Conservation (phyloP, 768 basidiomycete species). For the Cyclocybe aegerita region DNA sequence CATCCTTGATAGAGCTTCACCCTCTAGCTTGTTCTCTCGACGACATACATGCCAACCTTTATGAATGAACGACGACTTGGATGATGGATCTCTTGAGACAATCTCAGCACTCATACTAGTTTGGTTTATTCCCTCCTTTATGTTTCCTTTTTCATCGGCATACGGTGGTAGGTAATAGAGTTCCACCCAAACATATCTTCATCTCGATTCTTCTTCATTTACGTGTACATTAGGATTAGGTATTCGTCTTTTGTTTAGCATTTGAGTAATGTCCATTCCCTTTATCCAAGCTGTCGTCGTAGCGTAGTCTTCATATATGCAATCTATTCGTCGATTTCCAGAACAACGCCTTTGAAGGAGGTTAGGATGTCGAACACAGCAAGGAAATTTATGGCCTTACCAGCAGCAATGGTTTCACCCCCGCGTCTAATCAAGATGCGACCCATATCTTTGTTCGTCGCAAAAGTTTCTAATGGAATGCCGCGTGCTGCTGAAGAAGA, state of each 20-base stretch:
- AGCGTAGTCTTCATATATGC: neutral
- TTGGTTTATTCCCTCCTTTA: too few species aligned
- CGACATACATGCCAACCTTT: too few species aligned
- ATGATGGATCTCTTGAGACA: too few species aligned
- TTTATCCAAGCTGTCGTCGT: conserved; percentile 1
- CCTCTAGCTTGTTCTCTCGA: too few species aligned
- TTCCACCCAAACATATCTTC: neutral
- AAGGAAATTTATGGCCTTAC: conserved; percentile 33
- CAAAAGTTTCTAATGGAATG: conserved; percentile 86
- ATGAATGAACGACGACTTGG: too few species aligned
- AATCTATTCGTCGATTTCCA: conserved; percentile 16
- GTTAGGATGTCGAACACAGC: neutral
- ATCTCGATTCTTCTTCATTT: neutral
- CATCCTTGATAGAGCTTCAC: neutral
- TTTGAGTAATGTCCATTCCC: conserved; percentile 10
- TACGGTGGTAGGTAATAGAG: too few species aligned
- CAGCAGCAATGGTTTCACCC: conserved; percentile 94
- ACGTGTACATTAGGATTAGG: conserved; percentile 11
- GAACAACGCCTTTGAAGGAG: conserved; percentile 18
- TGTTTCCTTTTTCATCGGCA: neutral
- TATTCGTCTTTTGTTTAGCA: conserved; percentile 8
- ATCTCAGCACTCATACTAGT: too few species aligned
- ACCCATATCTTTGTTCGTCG: conserved; percentile 94
- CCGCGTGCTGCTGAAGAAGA: conserved; percentile 43
- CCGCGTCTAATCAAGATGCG: conserved; percentile 81